A percentile compares a stretch with the other conserved stretches of the same genome.
These are phyloP conservation scores for Kentomonas sorsogonicus DNA, from an alignment of 208 protist species.

Conservation along the genomic window DNA sequence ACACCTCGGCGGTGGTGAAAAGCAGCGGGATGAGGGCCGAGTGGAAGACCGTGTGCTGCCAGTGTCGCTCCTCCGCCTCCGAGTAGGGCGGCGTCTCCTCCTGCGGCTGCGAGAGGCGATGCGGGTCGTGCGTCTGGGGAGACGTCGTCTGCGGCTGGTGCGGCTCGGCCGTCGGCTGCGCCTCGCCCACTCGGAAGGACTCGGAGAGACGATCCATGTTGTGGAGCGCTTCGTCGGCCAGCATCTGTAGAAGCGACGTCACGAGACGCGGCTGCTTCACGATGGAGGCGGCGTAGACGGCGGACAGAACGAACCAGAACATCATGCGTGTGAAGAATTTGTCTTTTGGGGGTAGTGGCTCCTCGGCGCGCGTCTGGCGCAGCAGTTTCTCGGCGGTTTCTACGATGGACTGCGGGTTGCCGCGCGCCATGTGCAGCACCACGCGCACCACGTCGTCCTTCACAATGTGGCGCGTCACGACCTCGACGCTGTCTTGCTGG, in stretches of 20 bases:
- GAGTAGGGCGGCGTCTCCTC: conserved; percentile 11
- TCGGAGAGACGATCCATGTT: too few relatives aligned
- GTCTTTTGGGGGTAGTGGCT: conserved; percentile 6
- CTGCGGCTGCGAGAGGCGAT: too few relatives aligned
- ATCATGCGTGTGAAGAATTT: conserved; percentile 43
- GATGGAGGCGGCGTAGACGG: conserved; percentile 25
- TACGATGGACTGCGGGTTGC: conserved; percentile 22
- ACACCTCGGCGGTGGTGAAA: conserved; percentile 49
- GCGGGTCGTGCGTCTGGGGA: too few relatives aligned
- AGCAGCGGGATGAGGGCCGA: conserved; percentile 72
- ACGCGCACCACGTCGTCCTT: conserved; percentile 33
- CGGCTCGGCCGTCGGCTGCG: background rate
- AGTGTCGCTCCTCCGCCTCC: conserved; percentile 15
- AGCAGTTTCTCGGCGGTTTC: conserved; percentile 24
- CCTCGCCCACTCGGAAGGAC: too few relatives aligned
- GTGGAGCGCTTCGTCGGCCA: conserved; percentile 1
- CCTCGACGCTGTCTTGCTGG: conserved; percentile 18
- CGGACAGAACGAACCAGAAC: conserved; percentile 65
- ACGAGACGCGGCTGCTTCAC: conserved; percentile 9
- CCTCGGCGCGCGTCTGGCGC: conserved; percentile 25
- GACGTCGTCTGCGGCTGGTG: background rate
- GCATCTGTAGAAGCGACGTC: conserved; percentile 5
- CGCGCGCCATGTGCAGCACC: conserved; percentile 34
- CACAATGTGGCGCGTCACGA: conserved; percentile 30
- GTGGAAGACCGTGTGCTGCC: conserved; percentile 49